phyloP scores from a whole-genome alignment of 306 rosid genomes.

The Fagus sylvatica region DNA sequence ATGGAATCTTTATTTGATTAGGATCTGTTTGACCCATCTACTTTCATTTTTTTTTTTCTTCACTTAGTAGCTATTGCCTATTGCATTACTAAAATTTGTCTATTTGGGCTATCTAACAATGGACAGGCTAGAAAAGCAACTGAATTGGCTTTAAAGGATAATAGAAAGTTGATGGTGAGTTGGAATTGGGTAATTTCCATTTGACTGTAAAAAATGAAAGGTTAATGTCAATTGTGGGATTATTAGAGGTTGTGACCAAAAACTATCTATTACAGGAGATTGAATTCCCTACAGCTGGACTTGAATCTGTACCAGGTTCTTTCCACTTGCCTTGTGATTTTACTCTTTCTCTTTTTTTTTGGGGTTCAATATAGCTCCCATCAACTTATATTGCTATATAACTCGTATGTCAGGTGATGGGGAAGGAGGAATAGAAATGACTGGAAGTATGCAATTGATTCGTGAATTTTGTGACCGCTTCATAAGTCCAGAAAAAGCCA shows the following conservation, averaged over 20 bases:
- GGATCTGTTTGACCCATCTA: not conserved
- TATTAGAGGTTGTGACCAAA: conserved; percentile 32
- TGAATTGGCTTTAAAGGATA: conserved; percentile 71
- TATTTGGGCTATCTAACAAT: conserved; percentile 29
- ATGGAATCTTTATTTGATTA: not conserved
- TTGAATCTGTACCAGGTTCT: conserved; percentile 89
- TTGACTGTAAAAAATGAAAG: conserved; percentile 22
- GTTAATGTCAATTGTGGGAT: conserved; percentile 8
- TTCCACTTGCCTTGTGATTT: conserved; percentile 16
- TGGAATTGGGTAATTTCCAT: conserved; percentile 18
- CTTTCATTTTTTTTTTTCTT: conserved; percentile 3
- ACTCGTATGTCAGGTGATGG: conserved; percentile 72
- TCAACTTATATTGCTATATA: not conserved
- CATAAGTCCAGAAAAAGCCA: conserved; percentile 58
- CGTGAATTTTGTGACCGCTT: conserved; percentile 73
- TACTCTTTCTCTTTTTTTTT: not conserved
- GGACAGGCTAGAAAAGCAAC: conserved; percentile 73
- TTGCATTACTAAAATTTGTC: conserved; percentile 15
- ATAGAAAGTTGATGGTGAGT: conserved; percentile 84
- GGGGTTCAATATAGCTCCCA: too few relatives aligned
- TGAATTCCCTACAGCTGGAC: conserved; percentile 97
- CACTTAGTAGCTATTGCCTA: conserved; percentile 2
- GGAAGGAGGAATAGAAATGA: conserved; percentile 98
- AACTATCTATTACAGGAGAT: conserved; percentile 68
- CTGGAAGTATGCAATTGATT: conserved; percentile 86